These are phyloP conservation scores for Phascolomyces articulosus DNA, from an alignment of 371 early-diverging fungal species.

Conservation along the genomic window DNA sequence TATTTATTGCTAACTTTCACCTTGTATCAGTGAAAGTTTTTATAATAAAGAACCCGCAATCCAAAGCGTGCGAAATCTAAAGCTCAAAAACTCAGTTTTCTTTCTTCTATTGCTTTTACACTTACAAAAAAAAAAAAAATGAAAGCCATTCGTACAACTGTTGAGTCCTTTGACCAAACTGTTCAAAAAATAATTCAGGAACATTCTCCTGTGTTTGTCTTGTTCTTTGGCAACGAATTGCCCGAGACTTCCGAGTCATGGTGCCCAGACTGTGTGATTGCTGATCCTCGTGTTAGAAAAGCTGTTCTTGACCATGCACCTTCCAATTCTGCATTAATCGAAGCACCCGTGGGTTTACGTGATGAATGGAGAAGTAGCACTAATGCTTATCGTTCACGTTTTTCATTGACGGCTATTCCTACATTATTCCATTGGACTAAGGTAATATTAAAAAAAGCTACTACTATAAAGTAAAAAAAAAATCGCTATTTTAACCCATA, in stretches of 20 bases:
- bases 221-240: slow-evolving; percentile 47
- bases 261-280: slow-evolving; percentile 65
- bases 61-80: too few species aligned
- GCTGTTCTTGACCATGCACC: slow-evolving; percentile 35
- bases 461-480: slow-evolving; percentile 17
- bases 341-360: slow-evolving; percentile 57
- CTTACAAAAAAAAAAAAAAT: not conserved
- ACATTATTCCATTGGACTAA: slow-evolving; percentile 59
- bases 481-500: too few species aligned
- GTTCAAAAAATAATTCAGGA: slow-evolving; percentile 30
- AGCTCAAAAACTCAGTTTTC: too few species aligned
- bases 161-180: slow-evolving; percentile 38
- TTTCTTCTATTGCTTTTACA: not conserved
- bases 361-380: slow-evolving; percentile 60
- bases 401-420: slow-evolving; percentile 54
- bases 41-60: too few species aligned
- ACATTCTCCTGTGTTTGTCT: slow-evolving; percentile 39
- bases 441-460: too few species aligned
- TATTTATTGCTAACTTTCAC: too few species aligned
- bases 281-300: slow-evolving; percentile 57
- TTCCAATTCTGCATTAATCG: slow-evolving; percentile 41
- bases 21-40: too few species aligned
- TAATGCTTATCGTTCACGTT: slow-evolving; percentile 48
- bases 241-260: slow-evolving; percentile 57
- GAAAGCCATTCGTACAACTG: slow-evolving; percentile 22